Evolutionary conservation across 2,329 filamentous ascomycete genomes (phyloP), one percentile per base, ranked within the genome.

Genomic region (Hypoxylon sp.): DNA sequence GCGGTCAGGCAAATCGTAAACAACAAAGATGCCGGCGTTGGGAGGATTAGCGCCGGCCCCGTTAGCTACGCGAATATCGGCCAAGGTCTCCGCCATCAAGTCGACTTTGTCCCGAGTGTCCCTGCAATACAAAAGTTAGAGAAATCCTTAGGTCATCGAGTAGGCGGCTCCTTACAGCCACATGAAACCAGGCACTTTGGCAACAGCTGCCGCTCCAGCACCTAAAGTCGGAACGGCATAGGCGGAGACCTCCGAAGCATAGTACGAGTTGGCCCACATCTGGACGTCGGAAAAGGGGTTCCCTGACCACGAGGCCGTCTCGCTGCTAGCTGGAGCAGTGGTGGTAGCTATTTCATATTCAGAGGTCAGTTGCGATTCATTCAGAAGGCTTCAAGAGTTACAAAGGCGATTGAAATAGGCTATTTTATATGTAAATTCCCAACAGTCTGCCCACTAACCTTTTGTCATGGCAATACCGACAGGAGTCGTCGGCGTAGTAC

Each of bases 221-320:
- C 85, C 85, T 64, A 92, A 77, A 14, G 85, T 86, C 7, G 90
- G 89, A 18, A 91, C 84, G 6, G 90, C 90, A 16, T 83, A 77
- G 33, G 75, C 82, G 58, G 81, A 80, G 60, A 87, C 80, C 74
- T 87, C 84, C 16, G 82, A 83, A n/a, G 82, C 79, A 71, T 87
- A 87, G 78, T 82, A 86, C 58, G 74, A 76, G 76, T 87, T 87
- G 72, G 84, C 81, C 80, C 83, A 86, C 71, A 83, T 77, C 52
- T 80, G 75, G 52, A 85, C 82, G 14, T 81, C 83, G 9, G 73
- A 64, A 74, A 84, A 87, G 12, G 84, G 84, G 77, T 87, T 87
- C n/a, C 87, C 87, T 12, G 82, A 76, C 70, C 79, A 82, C 40
- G 77, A 77, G 8, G 78, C 80, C 0, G 80, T 81, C 30, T 74